Percentiles rank a stretch among this genome's conserved stretches.
phyloP scores from a whole-genome alignment of 2,329 filamentous ascomycete genomes.

The Thelonectria blattea region DNA sequence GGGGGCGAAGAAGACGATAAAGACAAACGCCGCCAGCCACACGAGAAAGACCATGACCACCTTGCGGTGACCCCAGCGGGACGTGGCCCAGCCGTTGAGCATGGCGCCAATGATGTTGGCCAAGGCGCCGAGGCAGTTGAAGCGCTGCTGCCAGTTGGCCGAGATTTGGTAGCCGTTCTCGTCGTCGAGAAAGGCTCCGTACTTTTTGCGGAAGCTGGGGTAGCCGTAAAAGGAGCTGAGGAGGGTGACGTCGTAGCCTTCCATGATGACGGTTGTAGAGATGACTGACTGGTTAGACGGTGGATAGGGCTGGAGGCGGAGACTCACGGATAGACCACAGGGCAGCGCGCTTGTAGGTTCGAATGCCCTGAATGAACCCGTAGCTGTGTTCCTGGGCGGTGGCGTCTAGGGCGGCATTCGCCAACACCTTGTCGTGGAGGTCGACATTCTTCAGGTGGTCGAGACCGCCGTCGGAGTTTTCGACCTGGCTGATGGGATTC shows the following conservation, averaged over 20 bases:
- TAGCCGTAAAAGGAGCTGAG: constrained; percentile 55
- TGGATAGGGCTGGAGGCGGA: not conserved
- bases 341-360: constrained; percentile 49
- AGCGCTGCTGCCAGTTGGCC: constrained; percentile 57
- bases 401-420: constrained; percentile 44
- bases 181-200: constrained; percentile 44
- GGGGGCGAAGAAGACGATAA: constrained; percentile 56
- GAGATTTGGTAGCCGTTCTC: constrained; percentile 53
- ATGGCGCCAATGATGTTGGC: constrained; percentile 49
- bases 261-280: constrained; percentile 57
- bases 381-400: constrained; percentile 47
- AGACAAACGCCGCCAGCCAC: constrained; percentile 52
- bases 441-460: constrained; percentile 42
- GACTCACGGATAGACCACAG: constrained; percentile 49
- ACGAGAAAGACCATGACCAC: constrained; percentile 51
- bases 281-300: constrained; percentile 41
- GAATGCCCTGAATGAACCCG: constrained; percentile 43
- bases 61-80: constrained; percentile 50
- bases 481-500: constrained; percentile 36
- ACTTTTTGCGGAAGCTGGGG: constrained; percentile 47
- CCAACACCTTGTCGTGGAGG: constrained; percentile 47
- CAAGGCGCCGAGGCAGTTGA: constrained; percentile 47
- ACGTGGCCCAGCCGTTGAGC: constrained; percentile 50
- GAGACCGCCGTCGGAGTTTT: constrained; percentile 40
- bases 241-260: constrained; percentile 56